Base-by-base conservation (phyloP, 192 early-diverging fungal genomes). In the Coemansia sp. region DNA sequence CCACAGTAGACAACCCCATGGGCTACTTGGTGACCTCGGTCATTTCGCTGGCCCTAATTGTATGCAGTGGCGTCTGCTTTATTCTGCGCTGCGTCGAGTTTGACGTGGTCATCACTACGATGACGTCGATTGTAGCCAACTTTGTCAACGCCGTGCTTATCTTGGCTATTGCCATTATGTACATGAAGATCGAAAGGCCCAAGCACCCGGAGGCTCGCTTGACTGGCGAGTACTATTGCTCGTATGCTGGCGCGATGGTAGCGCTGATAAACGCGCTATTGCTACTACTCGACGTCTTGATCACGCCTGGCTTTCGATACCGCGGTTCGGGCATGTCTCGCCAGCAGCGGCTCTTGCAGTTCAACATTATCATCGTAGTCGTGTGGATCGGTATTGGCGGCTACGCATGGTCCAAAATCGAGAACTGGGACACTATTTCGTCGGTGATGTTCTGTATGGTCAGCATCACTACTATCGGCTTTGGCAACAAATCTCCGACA, bases 321-420 rank as follows among this genome's bases (percentile, higher is more conserved):
- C 82, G 82, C 47, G 82, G 82, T 15, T 84, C 82, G 15, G 82
- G 82, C 0, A 84, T 84, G 82, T 84, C 82, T 47, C 82, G 78
- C 10, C 77, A 69, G 39, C 82, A 84, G 29, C 82, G 82, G 27
- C 63, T 84, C 62, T 62, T 84, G 62, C 82, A 84, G 78, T 77
- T 84, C 66, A 84, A 84, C 66, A 74, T 84, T 12, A 84, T 84
- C 18, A 38, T 84, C 3, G 65, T 84, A 11, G 74, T 84, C 11
- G 78, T 84, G 50, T 84, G 82, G 82, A 79, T 84, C 41, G 82
- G 82, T 9, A 84, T 84, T 39, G 81, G 82, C 66, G 82, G 82
- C 70, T 79, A 74, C 11, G 74, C 50, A 50, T 84, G 78, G 78
- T 84, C 82, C 8, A 84, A 77, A 58, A 79, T 84, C 47, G 82